Conservation (phyloP, 2,329 filamentous ascomycete genomes). For the Mollisiaceae sp. region DNA sequence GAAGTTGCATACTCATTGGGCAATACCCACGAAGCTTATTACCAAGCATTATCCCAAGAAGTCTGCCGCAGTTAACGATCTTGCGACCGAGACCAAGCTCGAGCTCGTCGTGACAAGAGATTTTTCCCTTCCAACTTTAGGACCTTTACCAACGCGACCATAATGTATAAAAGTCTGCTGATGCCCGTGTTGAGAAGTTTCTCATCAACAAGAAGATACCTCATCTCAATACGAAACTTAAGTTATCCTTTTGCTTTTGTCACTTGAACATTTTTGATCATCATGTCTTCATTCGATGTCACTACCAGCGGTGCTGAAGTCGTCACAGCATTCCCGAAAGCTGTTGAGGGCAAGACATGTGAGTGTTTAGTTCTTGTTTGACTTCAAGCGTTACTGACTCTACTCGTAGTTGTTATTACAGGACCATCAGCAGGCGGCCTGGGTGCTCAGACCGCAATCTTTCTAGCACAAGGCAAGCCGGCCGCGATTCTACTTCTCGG, state of each 20-base stretch:
- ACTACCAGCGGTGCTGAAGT: slow-evolving; percentile 25
- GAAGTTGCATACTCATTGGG: too few relatives aligned
- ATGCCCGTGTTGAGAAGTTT: neutral
- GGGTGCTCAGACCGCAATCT: slow-evolving; percentile 18
- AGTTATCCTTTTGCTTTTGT: neutral
- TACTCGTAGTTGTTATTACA: slow-evolving; percentile 17
- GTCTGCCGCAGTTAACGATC: neutral
- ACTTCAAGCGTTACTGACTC: neutral
- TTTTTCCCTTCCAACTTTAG: too few relatives aligned
- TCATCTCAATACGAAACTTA: neutral
- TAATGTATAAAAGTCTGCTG: neutral
- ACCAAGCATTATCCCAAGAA: neutral
- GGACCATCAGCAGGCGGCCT: slow-evolving; percentile 17
- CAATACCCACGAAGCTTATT: too few relatives aligned
- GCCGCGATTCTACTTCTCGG: slow-evolving; percentile 25
- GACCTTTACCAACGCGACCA: neutral
- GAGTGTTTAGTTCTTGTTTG: neutral
- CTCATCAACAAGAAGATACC: neutral
- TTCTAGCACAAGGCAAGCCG: slow-evolving; percentile 31
- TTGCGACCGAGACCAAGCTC: too few relatives aligned
- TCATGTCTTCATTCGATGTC: slow-evolving; percentile 13
- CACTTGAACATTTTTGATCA: neutral
- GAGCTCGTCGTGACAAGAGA: too few relatives aligned
- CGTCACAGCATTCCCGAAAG: slow-evolving; percentile 23
- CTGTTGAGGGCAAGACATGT: slow-evolving; percentile 25